Base-by-base conservation (phyloP, 2,329 filamentous ascomycete genomes). In the Parascedosporium putredinis region DNA sequence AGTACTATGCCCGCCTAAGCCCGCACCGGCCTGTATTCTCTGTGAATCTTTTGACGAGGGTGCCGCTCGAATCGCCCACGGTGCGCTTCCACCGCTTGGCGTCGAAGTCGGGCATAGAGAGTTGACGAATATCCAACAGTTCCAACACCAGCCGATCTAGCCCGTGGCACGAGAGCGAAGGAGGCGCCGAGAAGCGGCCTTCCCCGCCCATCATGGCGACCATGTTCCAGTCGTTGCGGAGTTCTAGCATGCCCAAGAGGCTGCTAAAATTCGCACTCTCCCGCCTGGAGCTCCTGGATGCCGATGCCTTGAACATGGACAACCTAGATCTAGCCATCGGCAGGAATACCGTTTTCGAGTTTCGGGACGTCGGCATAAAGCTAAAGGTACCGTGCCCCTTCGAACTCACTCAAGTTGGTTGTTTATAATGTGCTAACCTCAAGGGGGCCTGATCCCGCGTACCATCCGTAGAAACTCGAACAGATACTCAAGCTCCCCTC, bases 231-330 rank as follows among this genome's bases (percentile, higher is more conserved):
- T 75, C 73, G 51, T 79, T 81, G 59, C 68, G 72, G 59, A 73
- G 68, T 64, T 79, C 88, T 55, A 86, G 80, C 57, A 88, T 95
- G 73, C 87, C 90, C 69, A 95, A 93, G 76, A 83, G 85, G 65
- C 76, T 97, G 59, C 77, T 97, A 56, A 84, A 88, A 57, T 95
- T 93, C 71, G 88, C 84, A 46, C 73, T 98, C 38, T 84, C 85
- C 22, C 82, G 84, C 51, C 75, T 95, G 52, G 89, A 95, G 58
- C 75, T 96, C 50, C 79, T 98, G 52, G 93, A 97, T 60, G 86
- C 88, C 51, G 85, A 94, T 61, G 83, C 86, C 10, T 72, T 96
- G 56, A 86, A 96, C 60, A 76, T 93, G 54, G 88, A 93, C 55
- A 88, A 88, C 57, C 70, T 97, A 55, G 88, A 94, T 58, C 79